Evolutionary conservation across 2,329 filamentous ascomycete genomes (phyloP).

Genomic region (Ceratocystiopsis minuta): DNA sequence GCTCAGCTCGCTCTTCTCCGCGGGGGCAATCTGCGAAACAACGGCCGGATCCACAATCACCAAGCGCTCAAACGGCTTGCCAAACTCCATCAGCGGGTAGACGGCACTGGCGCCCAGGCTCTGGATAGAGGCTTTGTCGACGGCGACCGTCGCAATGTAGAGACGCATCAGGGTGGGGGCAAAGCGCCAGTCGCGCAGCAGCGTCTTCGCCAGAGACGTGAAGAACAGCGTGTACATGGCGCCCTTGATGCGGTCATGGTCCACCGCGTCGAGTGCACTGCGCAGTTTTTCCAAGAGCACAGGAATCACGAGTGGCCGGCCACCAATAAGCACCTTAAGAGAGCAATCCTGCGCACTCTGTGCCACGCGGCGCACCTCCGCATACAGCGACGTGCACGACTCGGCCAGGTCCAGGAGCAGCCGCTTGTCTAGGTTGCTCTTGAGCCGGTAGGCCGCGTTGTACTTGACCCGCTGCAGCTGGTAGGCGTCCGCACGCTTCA

Average conservation of each 20-base stretch:
- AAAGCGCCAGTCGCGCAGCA: constrained; percentile 86
- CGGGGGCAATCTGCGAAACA: constrained; percentile 53
- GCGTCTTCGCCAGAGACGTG: constrained; percentile 72
- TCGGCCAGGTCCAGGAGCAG: constrained; percentile 75
- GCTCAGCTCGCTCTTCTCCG: constrained; percentile 17
- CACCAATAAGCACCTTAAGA: constrained; percentile 76
- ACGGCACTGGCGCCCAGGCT: constrained; percentile 66
- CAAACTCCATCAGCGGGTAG: constrained; percentile 81
- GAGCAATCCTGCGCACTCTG: constrained; percentile 87
- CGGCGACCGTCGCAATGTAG: constrained; percentile 76
- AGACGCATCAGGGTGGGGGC: constrained; percentile 76
- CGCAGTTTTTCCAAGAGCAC: constrained; percentile 65
- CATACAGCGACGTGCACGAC: constrained; percentile 80
- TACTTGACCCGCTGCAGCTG: constrained; percentile 87
- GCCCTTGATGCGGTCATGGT: constrained; percentile 87
- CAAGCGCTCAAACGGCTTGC: constrained; percentile 71
- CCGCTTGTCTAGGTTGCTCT: constrained; percentile 75
- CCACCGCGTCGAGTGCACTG: constrained; percentile 57
- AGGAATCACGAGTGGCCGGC: constrained; percentile 75
- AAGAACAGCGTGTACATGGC: constrained; percentile 81
- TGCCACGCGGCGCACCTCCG: constrained; percentile 85
- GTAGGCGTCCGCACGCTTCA: constrained; percentile 86
- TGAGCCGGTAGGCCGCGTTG: constrained; percentile 73
- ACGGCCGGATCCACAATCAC: constrained; percentile 59
- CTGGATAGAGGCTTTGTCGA: constrained; percentile 90